Base-by-base conservation (phyloP, 1,284 basidiomycete genomes). In the Thecaphora thlaspeos region DNA sequence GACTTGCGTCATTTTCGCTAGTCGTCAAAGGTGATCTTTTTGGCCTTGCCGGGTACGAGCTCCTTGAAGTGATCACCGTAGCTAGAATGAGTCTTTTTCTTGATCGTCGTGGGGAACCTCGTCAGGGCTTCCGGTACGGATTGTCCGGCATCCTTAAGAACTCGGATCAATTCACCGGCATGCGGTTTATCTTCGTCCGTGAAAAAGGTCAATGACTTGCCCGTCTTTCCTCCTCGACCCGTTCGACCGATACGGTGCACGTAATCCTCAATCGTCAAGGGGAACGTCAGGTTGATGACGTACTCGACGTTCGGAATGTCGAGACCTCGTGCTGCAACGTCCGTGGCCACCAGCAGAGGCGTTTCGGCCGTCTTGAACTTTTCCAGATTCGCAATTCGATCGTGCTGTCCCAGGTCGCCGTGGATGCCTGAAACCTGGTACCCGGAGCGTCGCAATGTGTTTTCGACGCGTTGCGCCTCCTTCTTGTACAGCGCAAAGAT, bases 161-260 rank as follows among this genome's bases (percentile, higher is more conserved):
- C 90, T 12, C 90, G 84, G 72, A 91, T 91, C 51, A 97, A 85
- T 79, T 97, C 94, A 12, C 95, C 94, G 0, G 94, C 93, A 18
- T 95, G 83, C n/a, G 87, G 83, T 66, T 81, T 81, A 68, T 81
- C 80, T 46, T 79, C 77, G 18, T 79, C 77, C n/a, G 79, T 81
- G 80, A 98, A 99, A 82, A 95, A 98, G 11, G 95, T 98, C 71
- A 97, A 88, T 19, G 90, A 89, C 79, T 91, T 92, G 47, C 94
- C 95, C 30, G 82, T 85, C 77, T 88, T 87, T 28, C 94, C 94
- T 34, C 90, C 94, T 50, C 94, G 88, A 23, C 94, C 91, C 5
- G 94, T 97, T 70, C 94, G 86, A 26, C 94, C 94, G 68, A 97
- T 97, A 28, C 95, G 88, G 81, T 98, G 94, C 58, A 98, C 88